Evolutionary conservation across 805 yeast species (phyloP).

Genomic region (Saturnispora dispora): DNA sequence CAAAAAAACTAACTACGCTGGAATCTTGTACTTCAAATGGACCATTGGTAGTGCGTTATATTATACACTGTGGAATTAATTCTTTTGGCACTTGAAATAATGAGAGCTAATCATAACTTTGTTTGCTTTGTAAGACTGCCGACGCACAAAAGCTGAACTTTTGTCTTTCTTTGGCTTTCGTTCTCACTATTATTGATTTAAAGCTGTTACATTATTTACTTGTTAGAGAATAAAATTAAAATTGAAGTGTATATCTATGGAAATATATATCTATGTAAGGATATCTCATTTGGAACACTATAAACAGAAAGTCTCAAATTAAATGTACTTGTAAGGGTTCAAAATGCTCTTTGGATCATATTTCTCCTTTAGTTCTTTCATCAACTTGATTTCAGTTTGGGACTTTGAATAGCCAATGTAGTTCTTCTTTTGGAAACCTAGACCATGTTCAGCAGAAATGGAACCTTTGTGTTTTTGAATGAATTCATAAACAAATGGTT

Average conservation of each 20-base stretch:
- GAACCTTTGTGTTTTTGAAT: constrained; percentile 69
- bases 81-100: too few relatives aligned
- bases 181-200: too few relatives aligned
- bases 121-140: too few relatives aligned
- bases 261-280: not conserved
- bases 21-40: too few relatives aligned
- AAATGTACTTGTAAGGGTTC: constrained; percentile 90
- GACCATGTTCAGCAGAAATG: constrained; percentile 94
- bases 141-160: too few relatives aligned
- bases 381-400: constrained; percentile 58
- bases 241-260: not conserved
- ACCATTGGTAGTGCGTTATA: too few relatives aligned
- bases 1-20: too few relatives aligned
- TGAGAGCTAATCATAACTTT: too few relatives aligned
- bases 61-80: too few relatives aligned
- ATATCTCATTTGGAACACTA: not conserved
- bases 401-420: constrained; percentile 81
- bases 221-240: not conserved
- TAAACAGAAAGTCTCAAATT: constrained; percentile 9
- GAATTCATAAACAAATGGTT: constrained; percentile 95
- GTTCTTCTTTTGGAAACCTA: constrained; percentile 93
- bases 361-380: constrained; percentile 67
- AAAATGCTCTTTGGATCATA: constrained; percentile 88
- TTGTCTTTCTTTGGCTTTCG: too few relatives aligned
- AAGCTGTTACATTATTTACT: too few relatives aligned